A percentile compares a stretch with the other conserved stretches of the same genome.
Evolutionary conservation across 768 basidiomycete species (phyloP).

Genomic region (Lactifluus piperatus): DNA sequence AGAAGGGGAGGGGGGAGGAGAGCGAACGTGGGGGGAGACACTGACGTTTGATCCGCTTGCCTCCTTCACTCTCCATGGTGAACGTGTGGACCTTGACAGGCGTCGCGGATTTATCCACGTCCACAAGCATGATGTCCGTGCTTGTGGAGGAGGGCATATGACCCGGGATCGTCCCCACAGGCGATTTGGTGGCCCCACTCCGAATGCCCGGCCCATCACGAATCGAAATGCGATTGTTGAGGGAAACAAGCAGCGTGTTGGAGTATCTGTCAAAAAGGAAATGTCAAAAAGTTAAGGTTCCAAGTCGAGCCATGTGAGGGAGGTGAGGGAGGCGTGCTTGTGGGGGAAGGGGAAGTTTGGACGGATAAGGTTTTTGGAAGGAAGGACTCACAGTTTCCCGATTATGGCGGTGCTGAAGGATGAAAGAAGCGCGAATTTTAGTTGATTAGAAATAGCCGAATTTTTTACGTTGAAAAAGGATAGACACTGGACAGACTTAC

Average conservation of each 20-base stretch:
- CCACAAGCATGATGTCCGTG: neutral
- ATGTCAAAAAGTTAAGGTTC: no score
- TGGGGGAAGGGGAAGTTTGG: no score
- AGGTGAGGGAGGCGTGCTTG: no score
- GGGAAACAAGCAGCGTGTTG: constrained; percentile 24
- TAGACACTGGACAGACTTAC: no score
- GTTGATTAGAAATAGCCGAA: no score
- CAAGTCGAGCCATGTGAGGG: neutral
- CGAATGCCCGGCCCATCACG: neutral
- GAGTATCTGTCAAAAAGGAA: constrained; percentile 18
- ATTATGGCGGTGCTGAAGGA: constrained; percentile 2
- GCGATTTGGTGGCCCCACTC: neutral
- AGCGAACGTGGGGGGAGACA: no score
- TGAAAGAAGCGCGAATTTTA: no score
- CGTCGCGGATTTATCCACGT: neutral
- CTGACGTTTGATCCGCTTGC: no score
- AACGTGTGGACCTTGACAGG: neutral
- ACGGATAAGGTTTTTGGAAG: no score
- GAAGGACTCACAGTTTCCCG: constrained; percentile 12
- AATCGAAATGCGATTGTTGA: constrained; percentile 20
- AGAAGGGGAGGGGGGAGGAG: no score
- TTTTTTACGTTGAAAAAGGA: no score
- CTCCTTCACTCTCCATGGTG: neutral
- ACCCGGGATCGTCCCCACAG: neutral
- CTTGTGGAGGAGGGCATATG: neutral